Base-by-base conservation (phyloP, 768 basidiomycete genomes). In the Agrocybe pediades region DNA sequence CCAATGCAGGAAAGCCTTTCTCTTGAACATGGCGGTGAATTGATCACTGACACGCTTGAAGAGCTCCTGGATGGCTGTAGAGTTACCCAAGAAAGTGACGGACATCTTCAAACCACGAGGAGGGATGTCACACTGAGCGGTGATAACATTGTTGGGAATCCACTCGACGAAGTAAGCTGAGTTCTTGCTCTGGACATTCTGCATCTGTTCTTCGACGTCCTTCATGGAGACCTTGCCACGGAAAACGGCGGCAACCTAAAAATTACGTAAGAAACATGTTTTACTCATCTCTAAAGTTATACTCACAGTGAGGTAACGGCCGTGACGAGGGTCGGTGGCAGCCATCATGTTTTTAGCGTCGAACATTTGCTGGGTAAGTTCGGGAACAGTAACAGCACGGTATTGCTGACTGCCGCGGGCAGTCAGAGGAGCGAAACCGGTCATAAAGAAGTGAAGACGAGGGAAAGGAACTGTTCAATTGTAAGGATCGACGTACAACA, bases 321-420 rank as follows among this genome's bases (percentile, higher is more conserved):
- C 97, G 62, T 97, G 91, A 68, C 95, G 81, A 39, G 97, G 97
- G 78, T 98, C 95, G 20, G 91, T 91, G 20, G 97, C 97, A 62
- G 95, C 94, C 95, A 98, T 96, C 93, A 96, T 95, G 87, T 98
- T 98, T 86, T 97, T 98, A 41, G 95, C 92, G 65, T 98, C 96
- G 72, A 98, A 99, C 95, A 98, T 98, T 68, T 99, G 97, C 69
- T 94, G 90, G 7, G 97, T 98, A 56, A 99, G 83, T 74, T 99
- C 97, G 26, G 97, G 94, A 36, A 99, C 95, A 53, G 92, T 92
- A 65, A 98, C 92, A 30, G 95, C 94, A 57, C 97, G 92, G 83
- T 95, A 99, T 65, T 93, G 88, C 64, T 92, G 91, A 71, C 90
- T 93, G 49, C 93, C 93, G 33, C 94, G 90, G 29, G 97, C 92